Base-by-base conservation (phyloP, 805 yeast species). In the Yamadazyma kitorensis region DNA sequence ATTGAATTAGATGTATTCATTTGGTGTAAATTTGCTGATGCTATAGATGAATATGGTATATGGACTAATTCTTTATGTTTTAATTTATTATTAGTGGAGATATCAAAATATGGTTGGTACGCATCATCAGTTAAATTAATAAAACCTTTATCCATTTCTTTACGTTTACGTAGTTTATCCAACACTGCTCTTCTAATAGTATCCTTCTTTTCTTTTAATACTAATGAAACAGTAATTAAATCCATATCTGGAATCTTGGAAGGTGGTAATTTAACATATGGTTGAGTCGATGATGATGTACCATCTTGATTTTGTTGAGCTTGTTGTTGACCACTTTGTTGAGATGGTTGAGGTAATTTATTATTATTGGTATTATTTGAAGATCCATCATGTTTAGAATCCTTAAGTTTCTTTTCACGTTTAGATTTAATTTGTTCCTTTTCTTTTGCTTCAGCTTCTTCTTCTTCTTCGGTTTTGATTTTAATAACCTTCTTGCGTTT, bases 161-260 rank as follows among this genome's bases (percentile, higher is more conserved):
- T 76, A 27, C 94, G 68, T 43, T 83, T 82, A 32, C 76, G 77
- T 58, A 91, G 70, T 55, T 86, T 85, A 47, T 86, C 95, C 43
- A 80, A 76, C 31, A 93, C 96, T n/a, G 86, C 94, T 36, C 80
- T 75, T 42, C 80, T 80, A 41, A 89, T 81, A 5, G 86, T 82
- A 36, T 73, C 80, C 41, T 86, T 82, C 59, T 87, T 86, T 43
- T 81, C 89, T 30, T 76, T 69, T 31, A 85, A 61, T 15, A 87
- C 79, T 29, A 78, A 73, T 35, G 84, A 85, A 8, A 88, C 89
- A 5, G 95, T 86, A 16, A 84, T 81, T 40, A 91, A 68, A 29
- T 87, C 95, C 72, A 89, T 73, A 58, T 91, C 97, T 11, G 98
- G 97, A 43, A 91, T 85, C 59, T 87, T 86, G 2, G 96, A 84